Evolutionary conservation across 495 filamentous ascomycete genomes (phyloP), one percentile per base, ranked within the genome.

Genomic region (Penicillium antarcticum): DNA sequence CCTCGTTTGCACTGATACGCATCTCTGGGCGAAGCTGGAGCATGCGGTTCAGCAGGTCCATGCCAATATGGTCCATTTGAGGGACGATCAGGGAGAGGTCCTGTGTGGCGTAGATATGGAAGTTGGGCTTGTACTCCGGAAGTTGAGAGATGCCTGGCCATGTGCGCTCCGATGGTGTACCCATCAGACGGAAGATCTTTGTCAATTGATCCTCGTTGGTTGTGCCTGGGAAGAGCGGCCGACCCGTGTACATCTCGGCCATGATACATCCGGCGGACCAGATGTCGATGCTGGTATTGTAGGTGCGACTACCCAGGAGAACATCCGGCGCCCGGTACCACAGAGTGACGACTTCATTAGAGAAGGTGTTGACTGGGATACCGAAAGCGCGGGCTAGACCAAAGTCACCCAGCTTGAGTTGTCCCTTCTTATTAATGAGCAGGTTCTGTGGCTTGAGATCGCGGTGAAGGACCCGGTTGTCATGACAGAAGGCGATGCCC

Each of bases 221-320:
- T 1, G 92, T 97, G 35, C 92, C 92, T 0, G 92, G 92, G 73
- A 97, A 97, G 11, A 97, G 78, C 0, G 92, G 92, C 3, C 92
- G 83, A 11, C 92, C 92, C 0, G 91, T 95, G 69, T 90, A 96
- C 87, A 97, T 94, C 73, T 97, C 92, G 11, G 92, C 92, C 92
- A 97, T 97, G 76, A 97, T 97, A 68, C 92, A 97, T 34, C 92
- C 92, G 12, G 92, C 92, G 16, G 87, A 92, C 92, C 92, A 97
- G 72, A 97, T 97, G 62, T 97, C 92, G 73, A 97, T 97, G 72
- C 88, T 92, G 19, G 92, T 97, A 69, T 95, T 97, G 70, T 97
- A 97, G 33, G 92, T 96, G 51, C 92, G 75, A 54, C 84, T 89
- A 40, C 92, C 92, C 34, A 97, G 82, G 26, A 97, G 82, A 32